Percentiles rank a stretch among this genome's conserved stretches.
These are phyloP conservation scores for Botrytis galanthina DNA, from an alignment of 2,329 filamentous ascomycete genomes.

Conservation along the genomic window DNA sequence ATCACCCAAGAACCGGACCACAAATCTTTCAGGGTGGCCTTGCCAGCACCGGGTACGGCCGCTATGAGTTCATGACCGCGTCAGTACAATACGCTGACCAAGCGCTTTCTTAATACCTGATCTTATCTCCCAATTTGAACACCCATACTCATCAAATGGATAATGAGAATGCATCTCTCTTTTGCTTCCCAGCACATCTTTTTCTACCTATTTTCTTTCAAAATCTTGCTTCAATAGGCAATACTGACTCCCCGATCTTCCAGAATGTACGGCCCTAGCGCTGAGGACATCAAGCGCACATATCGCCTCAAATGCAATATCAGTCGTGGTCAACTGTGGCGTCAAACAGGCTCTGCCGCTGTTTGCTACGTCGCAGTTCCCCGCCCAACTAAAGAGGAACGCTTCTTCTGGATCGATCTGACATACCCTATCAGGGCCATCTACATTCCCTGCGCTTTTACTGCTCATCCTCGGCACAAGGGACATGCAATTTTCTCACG, in stretches of 20 bases:
- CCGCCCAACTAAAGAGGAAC: neutral
- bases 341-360: constrained; percentile 5
- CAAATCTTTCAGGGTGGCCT: neutral
- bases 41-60: neutral
- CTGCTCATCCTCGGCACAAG: neutral
- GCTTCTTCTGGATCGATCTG: constrained; percentile 9
- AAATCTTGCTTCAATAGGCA: too few species aligned
- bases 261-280: constrained; percentile 10
- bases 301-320: constrained; percentile 5
- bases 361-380: constrained; percentile 10
- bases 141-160: too few species aligned
- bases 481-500: constrained; percentile 6
- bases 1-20: neutral
- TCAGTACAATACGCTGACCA: too few species aligned
- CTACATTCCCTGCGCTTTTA: neutral
- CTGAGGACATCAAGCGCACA: constrained; percentile 10
- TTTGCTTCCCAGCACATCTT: too few species aligned
- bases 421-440: constrained; percentile 6
- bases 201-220: too few species aligned
- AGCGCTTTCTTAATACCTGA: too few species aligned
- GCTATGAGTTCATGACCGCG: constrained; percentile 2
- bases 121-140: too few species aligned
- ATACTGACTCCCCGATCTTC: too few species aligned
- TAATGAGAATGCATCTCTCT: too few species aligned
- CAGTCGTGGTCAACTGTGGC: neutral